These are phyloP conservation scores for Trypanosoma rangeli DNA, from an alignment of 208 protist genomes.

Conservation along the genomic window DNA sequence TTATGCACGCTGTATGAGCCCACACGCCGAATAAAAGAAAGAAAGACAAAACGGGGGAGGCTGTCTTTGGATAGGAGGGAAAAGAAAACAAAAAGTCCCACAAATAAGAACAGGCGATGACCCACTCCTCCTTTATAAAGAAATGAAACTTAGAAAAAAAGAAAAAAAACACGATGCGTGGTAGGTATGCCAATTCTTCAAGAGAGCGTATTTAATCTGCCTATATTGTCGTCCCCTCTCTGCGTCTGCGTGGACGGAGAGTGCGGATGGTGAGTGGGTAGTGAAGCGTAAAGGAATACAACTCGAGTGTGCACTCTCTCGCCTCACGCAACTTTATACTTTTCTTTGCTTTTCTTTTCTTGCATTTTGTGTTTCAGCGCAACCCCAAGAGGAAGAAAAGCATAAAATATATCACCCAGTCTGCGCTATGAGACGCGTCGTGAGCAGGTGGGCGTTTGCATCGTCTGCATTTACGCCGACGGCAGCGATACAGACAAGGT, in stretches of 20 bases:
- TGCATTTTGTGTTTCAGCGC: slow-evolving; percentile 7
- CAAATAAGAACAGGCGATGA: no score
- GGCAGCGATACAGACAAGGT: background rate
- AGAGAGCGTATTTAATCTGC: background rate
- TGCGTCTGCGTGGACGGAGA: background rate
- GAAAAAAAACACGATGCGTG: background rate
- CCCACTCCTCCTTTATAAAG: no score
- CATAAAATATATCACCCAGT: background rate
- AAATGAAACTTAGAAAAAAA: no score
- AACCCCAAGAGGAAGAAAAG: background rate
- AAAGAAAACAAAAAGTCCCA: no score
- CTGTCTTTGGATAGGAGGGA: no score
- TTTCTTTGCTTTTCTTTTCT: slow-evolving; percentile 20
- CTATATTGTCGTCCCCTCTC: background rate
- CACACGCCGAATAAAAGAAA: no score
- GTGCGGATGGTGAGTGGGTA: background rate
- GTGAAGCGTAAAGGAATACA: background rate
- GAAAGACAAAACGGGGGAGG: no score
- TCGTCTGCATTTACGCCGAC: background rate
- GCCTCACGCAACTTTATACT: background rate
- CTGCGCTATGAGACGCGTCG: slow-evolving; percentile 1
- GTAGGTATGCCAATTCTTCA: background rate
- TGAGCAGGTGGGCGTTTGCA: background rate
- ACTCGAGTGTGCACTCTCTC: background rate
- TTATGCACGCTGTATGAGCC: background rate